A percentile compares a stretch with the other conserved stretches of the same genome.
phyloP scores from a whole-genome alignment of 2,329 filamentous ascomycete genomes.

The Alternaria triticimaculans region DNA sequence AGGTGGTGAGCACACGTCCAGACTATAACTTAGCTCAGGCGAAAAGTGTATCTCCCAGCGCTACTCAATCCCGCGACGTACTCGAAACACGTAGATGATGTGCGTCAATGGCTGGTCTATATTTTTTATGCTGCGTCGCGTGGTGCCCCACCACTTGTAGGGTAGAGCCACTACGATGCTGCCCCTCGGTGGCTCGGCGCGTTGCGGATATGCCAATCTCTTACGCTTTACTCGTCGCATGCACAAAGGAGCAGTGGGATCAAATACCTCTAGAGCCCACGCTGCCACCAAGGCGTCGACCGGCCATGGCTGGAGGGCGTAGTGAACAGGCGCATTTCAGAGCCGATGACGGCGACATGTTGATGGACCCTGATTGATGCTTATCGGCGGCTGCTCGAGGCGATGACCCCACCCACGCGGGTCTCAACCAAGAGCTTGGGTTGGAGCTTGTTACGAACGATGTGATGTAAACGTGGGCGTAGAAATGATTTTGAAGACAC shows the following conservation, averaged over 20 bases:
- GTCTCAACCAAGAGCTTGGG: slow-evolving; percentile 19
- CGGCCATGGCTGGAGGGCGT: slow-evolving; percentile 21
- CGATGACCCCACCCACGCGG: slow-evolving; percentile 30
- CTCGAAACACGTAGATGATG: slow-evolving; percentile 14
- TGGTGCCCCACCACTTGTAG: slow-evolving; percentile 36
- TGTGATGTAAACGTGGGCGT: slow-evolving; percentile 15
- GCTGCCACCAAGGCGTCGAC: slow-evolving; percentile 11
- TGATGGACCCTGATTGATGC: slow-evolving; percentile 26
- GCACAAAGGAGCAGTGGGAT: slow-evolving; percentile 15
- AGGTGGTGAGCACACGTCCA: slow-evolving; percentile 22
- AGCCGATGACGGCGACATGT: slow-evolving; percentile 47
- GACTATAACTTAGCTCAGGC: slow-evolving; percentile 14
- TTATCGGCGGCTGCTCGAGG: slow-evolving; percentile 31
- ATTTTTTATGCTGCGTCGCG: slow-evolving; percentile 34
- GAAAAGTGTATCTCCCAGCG: slow-evolving; percentile 7
- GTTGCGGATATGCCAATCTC: slow-evolving; percentile 1
- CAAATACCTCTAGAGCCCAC: slow-evolving; percentile 38
- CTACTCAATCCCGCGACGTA: slow-evolving; percentile 21
- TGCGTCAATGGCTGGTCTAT: slow-evolving; percentile 26
- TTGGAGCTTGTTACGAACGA: slow-evolving; percentile 5
- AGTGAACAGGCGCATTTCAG: slow-evolving; percentile 25
- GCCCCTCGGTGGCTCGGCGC: slow-evolving; percentile 22
- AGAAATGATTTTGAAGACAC: background rate
- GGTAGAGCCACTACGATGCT: slow-evolving; percentile 8
- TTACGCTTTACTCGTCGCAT: background rate